phyloP scores from a whole-genome alignment of 768 basidiomycete genomes.

The Clitopilus passeckerianus region DNA sequence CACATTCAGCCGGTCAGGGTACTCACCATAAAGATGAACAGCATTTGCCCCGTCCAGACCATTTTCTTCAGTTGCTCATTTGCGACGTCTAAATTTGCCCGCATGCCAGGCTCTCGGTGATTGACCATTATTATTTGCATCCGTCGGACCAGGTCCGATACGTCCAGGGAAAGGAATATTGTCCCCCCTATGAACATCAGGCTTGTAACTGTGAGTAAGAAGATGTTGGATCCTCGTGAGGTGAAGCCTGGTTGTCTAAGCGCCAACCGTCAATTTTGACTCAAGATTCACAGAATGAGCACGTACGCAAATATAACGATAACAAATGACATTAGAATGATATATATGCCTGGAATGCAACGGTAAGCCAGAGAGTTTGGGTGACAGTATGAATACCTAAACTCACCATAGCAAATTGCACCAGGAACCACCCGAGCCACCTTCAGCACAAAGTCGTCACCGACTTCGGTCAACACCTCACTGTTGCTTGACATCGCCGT shows the following conservation, averaged over 20 bases:
- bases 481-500: conserved; percentile 11
- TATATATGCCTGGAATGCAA: conserved; percentile 10
- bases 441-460: conserved; percentile 13
- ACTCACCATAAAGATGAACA: conserved; percentile 24
- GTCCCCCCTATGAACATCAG: conserved; percentile 22
- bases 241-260: conserved; percentile 13
- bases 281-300: neutral
- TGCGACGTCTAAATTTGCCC: conserved; percentile 14
- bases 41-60: conserved; percentile 23
- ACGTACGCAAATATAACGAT: conserved; percentile 10
- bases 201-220: conserved; percentile 16
- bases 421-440: conserved; percentile 11
- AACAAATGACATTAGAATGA: conserved; percentile 12
- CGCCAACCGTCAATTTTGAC: neutral
- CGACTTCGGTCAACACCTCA: conserved; percentile 11
- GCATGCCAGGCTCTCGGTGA: conserved; percentile 12
- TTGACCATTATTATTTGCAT: conserved; percentile 20
- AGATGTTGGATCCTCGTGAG: conserved; percentile 11
- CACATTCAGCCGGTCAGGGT: no score
- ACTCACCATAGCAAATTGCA: conserved; percentile 14
- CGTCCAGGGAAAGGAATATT: conserved; percentile 19
- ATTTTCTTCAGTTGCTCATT: conserved; percentile 15
- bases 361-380: neutral
- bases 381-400: neutral
- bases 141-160: conserved; percentile 20